Conservation (phyloP, 2,329 filamentous ascomycete species). For the Chrysoporthe deuterocubensis region DNA sequence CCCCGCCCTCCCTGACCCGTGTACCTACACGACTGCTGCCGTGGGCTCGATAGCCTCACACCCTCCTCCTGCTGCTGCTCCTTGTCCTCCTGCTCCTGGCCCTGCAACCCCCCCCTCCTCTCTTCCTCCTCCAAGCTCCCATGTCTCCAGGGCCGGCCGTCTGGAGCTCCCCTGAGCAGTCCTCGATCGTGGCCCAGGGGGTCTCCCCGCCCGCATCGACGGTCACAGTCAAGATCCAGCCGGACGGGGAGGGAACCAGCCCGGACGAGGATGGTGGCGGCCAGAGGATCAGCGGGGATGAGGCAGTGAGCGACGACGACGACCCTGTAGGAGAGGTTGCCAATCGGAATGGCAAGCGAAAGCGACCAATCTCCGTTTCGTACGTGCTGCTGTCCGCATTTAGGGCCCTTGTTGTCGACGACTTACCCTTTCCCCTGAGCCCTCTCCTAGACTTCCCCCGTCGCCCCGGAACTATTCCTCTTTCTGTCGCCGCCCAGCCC, state of each 20-base stretch:
- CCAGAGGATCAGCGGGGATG: conserved; percentile 35
- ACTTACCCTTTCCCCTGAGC: conserved; percentile 29
- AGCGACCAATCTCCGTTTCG: conserved; percentile 65
- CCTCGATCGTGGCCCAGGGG: conserved; percentile 11
- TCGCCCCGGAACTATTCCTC: conserved; percentile 8
- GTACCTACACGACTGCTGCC: background rate
- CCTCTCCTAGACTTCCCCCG: conserved; percentile 12
- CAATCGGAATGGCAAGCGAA: conserved; percentile 57
- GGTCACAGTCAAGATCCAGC: conserved; percentile 23
- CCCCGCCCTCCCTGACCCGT: background rate
- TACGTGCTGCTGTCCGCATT: conserved; percentile 42
- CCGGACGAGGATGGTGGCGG: conserved; percentile 21
- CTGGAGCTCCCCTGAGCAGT: conserved; percentile 12
- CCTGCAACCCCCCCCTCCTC: background rate
- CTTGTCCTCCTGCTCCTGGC: background rate
- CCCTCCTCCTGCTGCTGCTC: background rate
- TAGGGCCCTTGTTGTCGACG: conserved; percentile 8
- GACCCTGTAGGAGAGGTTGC: conserved; percentile 47
- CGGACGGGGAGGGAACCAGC: conserved; percentile 17
- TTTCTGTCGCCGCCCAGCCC: conserved; percentile 16
- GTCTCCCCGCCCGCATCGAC: conserved; percentile 22
- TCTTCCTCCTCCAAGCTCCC: background rate
- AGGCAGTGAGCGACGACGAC: conserved; percentile 52
- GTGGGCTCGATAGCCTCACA: conserved; percentile 2
- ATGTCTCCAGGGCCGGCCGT: conserved; percentile 4